Evolutionary conservation across 1,284 basidiomycete genomes (phyloP), one percentile per base, ranked within the genome.

Genomic region (Omphalotus olearius): DNA sequence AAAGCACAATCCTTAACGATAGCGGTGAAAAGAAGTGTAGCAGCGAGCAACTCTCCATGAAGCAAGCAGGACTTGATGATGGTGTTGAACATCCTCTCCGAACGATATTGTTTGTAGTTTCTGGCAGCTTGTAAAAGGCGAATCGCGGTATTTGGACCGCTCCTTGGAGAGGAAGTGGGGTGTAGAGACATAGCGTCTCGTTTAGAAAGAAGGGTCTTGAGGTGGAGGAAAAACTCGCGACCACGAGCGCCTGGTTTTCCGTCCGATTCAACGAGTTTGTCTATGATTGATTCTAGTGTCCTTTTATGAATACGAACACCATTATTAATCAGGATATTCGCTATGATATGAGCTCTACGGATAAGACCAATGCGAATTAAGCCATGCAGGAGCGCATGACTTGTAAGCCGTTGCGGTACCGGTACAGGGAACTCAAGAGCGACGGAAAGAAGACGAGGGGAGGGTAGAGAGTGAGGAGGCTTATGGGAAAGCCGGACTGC

Each of bases 31-130:
- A 90, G 67, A 20, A 91, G 67, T 1, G 83, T 80, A 0, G 79
- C 88, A 23, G 85, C 73, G 38, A 91, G 72, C 43, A 91, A 81
- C 60, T 91, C 88, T 25, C 87, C 85, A 46, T 91, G 86, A 41
- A 88, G 64, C 10, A 91, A 66, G 56, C 83, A 85, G 6, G 83
- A 74, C 2, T 75, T 71, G 56, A 91, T 73, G 39, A 88, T 64
- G 2, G 72, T 69, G 38, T 76, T 73, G 60, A 83, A 87, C 73
- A 87, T 82, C 23, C 72, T 67, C 20, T 76, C 68, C 4, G 80
- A 78, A 36, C 81, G 76, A 25, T 73, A 67, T 43, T 79, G 76
- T 23, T 79, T 72, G 40, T 78, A 74, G 33, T 73, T 66, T n/a
- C 78, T 74, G 0, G 85, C 84, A 3, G 70, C 65, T 38, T 70